A percentile compares a stretch with the other conserved stretches of the same genome.
phyloP scores from a whole-genome alignment of 2,329 filamentous ascomycete species.

The Hymenoscyphus infarciens region DNA sequence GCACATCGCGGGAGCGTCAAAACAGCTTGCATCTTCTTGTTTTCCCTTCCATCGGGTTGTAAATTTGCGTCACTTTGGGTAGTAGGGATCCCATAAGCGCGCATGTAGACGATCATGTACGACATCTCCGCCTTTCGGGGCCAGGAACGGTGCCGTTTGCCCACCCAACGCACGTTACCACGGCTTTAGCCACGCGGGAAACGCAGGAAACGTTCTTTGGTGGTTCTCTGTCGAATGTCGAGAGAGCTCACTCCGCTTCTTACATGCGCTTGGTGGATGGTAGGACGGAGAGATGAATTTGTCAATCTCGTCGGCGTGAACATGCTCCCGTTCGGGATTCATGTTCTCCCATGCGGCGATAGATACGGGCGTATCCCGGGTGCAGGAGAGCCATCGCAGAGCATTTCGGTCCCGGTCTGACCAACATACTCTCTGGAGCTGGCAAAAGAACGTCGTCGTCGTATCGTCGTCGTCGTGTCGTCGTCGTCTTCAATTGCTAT shows the following conservation, averaged over 20 bases:
- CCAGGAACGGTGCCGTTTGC: background rate
- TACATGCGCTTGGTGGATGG: no score
- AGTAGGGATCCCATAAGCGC: background rate
- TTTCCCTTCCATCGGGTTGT: no score
- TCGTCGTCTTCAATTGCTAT: background rate
- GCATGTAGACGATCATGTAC: conserved; percentile 1
- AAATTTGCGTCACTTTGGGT: background rate
- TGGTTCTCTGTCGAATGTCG: no score
- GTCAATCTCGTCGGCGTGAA: no score
- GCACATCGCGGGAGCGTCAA: background rate
- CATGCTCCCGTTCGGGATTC: no score
- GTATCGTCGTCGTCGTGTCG: background rate
- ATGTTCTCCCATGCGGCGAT: no score
- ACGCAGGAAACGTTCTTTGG: no score
- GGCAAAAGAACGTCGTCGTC: background rate
- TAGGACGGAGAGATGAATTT: no score
- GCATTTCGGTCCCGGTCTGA: background rate
- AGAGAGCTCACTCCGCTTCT: no score
- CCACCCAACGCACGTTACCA: background rate
- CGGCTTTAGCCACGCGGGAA: background rate
- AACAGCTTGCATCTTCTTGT: background rate
- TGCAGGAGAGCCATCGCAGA: background rate
- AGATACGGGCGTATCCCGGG: background rate
- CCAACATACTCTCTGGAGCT: background rate
- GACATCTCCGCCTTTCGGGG: background rate